phyloP scores from a whole-genome alignment of 805 yeast genomes.

The Metschnikowia sp. region DNA sequence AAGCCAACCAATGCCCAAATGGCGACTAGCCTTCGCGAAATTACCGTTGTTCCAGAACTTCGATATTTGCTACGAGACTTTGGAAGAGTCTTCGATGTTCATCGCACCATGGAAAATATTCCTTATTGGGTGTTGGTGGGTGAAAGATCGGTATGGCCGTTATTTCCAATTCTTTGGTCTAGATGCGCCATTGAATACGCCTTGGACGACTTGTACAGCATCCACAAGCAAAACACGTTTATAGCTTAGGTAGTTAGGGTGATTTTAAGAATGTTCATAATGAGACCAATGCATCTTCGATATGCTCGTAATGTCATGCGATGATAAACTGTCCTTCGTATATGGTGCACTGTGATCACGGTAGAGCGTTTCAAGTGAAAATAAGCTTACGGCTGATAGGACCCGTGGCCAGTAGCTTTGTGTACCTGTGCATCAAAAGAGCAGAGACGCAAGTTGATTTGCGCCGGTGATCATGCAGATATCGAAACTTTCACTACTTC shows the following conservation, averaged over 20 bases:
- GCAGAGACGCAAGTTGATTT: too few species aligned
- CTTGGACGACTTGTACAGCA: constrained; percentile 67
- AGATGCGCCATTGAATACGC: constrained; percentile 89
- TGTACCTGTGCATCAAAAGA: too few species aligned
- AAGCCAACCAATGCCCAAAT: constrained; percentile 67
- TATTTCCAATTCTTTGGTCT: constrained; percentile 77
- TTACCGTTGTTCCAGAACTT: constrained; percentile 86
- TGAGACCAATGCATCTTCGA: too few species aligned
- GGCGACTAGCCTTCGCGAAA: constrained; percentile 61
- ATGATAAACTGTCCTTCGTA: too few species aligned
- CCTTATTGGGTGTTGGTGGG: constrained; percentile 90
- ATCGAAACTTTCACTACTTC: too few species aligned
- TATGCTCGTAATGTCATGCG: too few species aligned
- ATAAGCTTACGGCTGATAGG: too few species aligned
- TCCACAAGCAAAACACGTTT: constrained; percentile 28
- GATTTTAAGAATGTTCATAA: too few species aligned
- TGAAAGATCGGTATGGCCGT: constrained; percentile 91
- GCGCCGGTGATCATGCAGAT: too few species aligned
- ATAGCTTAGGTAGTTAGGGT: background rate
- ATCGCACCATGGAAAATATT: constrained; percentile 64
- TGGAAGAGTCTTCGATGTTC: constrained; percentile 75
- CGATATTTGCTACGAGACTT: constrained; percentile 66
- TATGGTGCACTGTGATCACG: too few species aligned
- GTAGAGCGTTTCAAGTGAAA: too few species aligned
- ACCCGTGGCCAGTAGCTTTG: too few species aligned